These are phyloP conservation scores for Porphyrellus cyaneotinctus DNA, from an alignment of 768 basidiomycete species.

Conservation along the genomic window DNA sequence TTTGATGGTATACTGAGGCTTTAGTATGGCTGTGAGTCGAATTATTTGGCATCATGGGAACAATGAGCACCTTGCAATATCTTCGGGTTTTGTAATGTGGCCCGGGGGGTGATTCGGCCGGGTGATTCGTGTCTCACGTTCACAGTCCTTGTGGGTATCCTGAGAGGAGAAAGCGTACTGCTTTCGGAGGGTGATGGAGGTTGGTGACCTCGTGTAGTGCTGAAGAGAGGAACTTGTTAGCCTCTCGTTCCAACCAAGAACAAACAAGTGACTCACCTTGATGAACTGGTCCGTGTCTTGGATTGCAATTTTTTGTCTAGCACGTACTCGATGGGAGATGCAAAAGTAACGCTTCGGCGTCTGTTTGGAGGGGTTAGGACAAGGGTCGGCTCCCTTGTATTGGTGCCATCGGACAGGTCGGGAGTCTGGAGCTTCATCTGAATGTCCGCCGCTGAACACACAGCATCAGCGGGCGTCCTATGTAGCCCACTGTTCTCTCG, in stretches of 20 bases:
- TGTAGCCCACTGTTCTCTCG: background rate
- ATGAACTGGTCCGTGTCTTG: background rate
- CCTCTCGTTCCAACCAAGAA: background rate
- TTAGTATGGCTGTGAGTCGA: background rate
- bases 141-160: background rate
- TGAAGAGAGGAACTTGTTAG: background rate
- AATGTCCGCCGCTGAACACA: background rate
- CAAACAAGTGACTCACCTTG: constrained; percentile 7
- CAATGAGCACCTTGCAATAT: constrained; percentile 3
- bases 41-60: background rate
- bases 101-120: constrained; percentile 2
- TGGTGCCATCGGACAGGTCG: background rate
- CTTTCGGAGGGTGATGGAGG: constrained; percentile 2
- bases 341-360: constrained; percentile 28
- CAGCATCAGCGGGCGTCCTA: background rate
- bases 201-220: background rate
- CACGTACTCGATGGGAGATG: constrained; percentile 24
- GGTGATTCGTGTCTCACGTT: background rate
- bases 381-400: background rate
- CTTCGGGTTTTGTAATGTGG: constrained; percentile 1
- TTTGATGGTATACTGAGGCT: background rate
- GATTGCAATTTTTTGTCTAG: constrained; percentile 1
- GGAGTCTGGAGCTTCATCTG: background rate
- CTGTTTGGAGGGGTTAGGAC: constrained; percentile 5
- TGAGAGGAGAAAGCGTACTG: constrained; percentile 18